Evolutionary conservation across 1,284 basidiomycete genomes (phyloP).

Genomic region (Cutaneotrichosporon daszewskae): DNA sequence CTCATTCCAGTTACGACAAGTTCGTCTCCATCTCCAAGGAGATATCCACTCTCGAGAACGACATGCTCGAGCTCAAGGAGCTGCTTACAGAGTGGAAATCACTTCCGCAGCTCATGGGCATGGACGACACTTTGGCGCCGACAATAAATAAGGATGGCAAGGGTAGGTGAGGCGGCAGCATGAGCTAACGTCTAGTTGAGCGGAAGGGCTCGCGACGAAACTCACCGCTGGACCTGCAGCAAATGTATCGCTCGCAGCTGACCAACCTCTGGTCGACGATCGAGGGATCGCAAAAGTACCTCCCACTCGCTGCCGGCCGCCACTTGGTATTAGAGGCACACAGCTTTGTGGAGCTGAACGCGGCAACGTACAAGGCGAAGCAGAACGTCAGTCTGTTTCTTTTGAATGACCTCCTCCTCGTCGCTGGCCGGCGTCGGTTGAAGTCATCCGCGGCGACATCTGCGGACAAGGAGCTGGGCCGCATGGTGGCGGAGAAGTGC

Average conservation of each 20-base stretch:
- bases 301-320: slow-evolving; percentile 80
- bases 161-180: slow-evolving; percentile 17
- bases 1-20: slow-evolving; percentile 70
- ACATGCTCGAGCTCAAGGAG: slow-evolving; percentile 95
- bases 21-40: slow-evolving; percentile 97
- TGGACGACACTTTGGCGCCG: slow-evolving; percentile 59
- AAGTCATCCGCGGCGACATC: slow-evolving; percentile 20
- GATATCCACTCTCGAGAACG: slow-evolving; percentile 91
- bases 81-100: slow-evolving; percentile 89
- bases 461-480: slow-evolving; percentile 55
- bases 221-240: slow-evolving; percentile 84
- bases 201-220: slow-evolving; percentile 69
- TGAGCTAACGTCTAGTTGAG: slow-evolving; percentile 43
- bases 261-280: slow-evolving; percentile 83
- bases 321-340: slow-evolving; percentile 86
- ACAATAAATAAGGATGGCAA: slow-evolving; percentile 42
- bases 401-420: slow-evolving; percentile 83
- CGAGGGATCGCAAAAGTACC: slow-evolving; percentile 94
- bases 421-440: slow-evolving; percentile 59
- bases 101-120: slow-evolving; percentile 85
- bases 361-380: slow-evolving; percentile 90
- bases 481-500: slow-evolving; percentile 82
- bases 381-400: slow-evolving; percentile 84
- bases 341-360: slow-evolving; percentile 76
- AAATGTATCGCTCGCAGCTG: slow-evolving; percentile 91